Evolutionary conservation across 257 asterid genomes (phyloP), one percentile per base, ranked within the genome.

Genomic region (Ocimum tenuiflorum): DNA sequence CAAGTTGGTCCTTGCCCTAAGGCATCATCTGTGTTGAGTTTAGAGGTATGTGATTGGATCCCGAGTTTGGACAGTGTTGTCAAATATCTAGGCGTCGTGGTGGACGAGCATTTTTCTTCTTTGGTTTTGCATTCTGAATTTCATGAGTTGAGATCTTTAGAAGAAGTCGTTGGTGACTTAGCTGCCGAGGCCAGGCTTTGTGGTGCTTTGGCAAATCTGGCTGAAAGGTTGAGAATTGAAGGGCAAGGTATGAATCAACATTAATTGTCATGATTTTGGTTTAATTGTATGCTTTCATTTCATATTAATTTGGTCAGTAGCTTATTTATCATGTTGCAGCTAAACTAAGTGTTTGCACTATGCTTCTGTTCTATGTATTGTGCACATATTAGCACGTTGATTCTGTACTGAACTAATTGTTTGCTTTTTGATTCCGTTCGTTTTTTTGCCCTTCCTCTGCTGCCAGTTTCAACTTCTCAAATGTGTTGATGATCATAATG

Each of bases 31-130:
- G 55, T 53, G 10, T 81, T 87, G 77, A 94, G 95, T 36, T 78
- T 92, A 69, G 75, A 60, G 67, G 85, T 83, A 64, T 92, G 96
- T 17, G 88, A 89, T 54, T 86, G 97, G 99, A 76, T 90, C 63
- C 99, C 99, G 0, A 73, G 72, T 47, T 77, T 87, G 8, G 95
- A 85, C 22, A 77, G 31, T 19, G 63, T 88, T 12, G 91, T 69
- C 5, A 92, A 76, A 51, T 88, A 79, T 69, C 75, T 89, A 71
- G 85, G 91, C n/a, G 73, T 84, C 79, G 80, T 86, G 54, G 82
- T 92, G 53, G 99, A 89, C 13, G 96, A 86, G 78, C 94, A 89
- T 78, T 92, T 83, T 79, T 92, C 94, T 13, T 77, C 91, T 46
- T 60, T 92, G 85, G 87, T 87, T 67, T 72, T 92, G 85, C 78